Evolutionary conservation across 179 eudicot species (phyloP), one percentile per base, ranked within the genome.

Genomic region (Camellia oleifera): DNA sequence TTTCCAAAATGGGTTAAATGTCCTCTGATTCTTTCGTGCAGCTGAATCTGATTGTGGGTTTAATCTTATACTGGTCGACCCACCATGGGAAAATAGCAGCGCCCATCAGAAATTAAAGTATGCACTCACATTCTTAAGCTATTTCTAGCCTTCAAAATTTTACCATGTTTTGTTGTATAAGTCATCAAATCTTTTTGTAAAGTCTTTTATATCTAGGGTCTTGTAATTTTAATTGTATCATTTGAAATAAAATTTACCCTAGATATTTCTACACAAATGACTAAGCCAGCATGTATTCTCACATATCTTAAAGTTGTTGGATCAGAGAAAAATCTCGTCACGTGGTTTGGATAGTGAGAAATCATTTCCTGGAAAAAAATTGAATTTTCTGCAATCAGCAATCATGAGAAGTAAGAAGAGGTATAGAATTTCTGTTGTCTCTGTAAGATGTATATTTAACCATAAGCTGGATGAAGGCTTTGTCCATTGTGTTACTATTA

Each of bases 11-110:
- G 56, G 9, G 7, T 60, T 70, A 75, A 75, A 68, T 50, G 48
- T 81, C 32, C 15, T 42, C 60, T 71, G 56, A 56, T 76, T 66
- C 52, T 69, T 76, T 77, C 69, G 78, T 83, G 88, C 94, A 95
- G 99, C 86, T 81, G 85, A 89, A 69, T 81, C 90, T 56, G 91
- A 88, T 79, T 62, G 79, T 77, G 98, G 96, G 77, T 96, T 91
- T 88, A 96, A 89, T 80, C 89, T 94, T 71, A 94, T 96, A 79
- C 80, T 94, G 81, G 67, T 94, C 32, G 99, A 96, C 88, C 99
- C 99, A 72, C 99, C 99, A 50, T 96, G 99, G 99, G 99, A 96
- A 82, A 96, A 96, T 84, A 84, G 94, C 90, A 94, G 98, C 80
- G 98, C 94, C 18, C 83, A 81, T 80, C 99, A 96, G 83, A 96